Percentiles rank a stretch among this genome's conserved stretches.
phyloP scores from a whole-genome alignment of 805 yeast species.

The Starmerella etchellsii region DNA sequence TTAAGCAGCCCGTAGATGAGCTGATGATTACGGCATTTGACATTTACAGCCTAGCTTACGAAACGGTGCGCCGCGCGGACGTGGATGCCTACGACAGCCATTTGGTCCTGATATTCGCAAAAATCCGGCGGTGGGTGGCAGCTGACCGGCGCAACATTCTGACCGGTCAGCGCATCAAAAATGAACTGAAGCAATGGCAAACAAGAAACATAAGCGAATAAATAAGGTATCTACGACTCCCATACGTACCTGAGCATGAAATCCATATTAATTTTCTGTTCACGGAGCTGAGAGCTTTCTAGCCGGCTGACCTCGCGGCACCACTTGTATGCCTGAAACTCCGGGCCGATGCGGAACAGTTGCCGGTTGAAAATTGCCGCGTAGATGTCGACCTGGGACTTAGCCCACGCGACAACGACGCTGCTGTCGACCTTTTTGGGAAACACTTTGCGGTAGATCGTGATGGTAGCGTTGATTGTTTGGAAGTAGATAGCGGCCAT shows the following conservation, averaged over 20 bases:
- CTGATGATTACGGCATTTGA: too few relatives aligned
- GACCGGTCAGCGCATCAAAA: too few relatives aligned
- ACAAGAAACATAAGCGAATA: neutral
- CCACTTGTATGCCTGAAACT: constrained; percentile 39
- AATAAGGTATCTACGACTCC: constrained; percentile 8
- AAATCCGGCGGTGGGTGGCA: too few relatives aligned
- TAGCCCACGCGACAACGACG: constrained; percentile 64
- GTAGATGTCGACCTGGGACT: constrained; percentile 47
- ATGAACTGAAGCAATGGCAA: too few relatives aligned
- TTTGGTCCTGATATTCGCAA: too few relatives aligned
- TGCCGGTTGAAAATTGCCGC: constrained; percentile 52
- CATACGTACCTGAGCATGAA: constrained; percentile 43
- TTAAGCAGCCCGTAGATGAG: too few relatives aligned
- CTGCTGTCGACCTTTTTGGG: constrained; percentile 36
- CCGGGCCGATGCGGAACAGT: constrained; percentile 36
- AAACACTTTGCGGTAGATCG: constrained; percentile 42
- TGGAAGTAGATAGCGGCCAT: constrained; percentile 52
- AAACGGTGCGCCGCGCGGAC: too few relatives aligned
- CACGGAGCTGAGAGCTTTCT: constrained; percentile 50
- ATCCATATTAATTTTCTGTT: constrained; percentile 61
- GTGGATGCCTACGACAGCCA: too few relatives aligned
- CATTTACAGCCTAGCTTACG: too few relatives aligned
- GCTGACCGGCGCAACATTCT: too few relatives aligned
- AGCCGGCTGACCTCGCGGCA: constrained; percentile 43
- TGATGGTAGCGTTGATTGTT: constrained; percentile 44